Base-by-base conservation (phyloP, 2,329 filamentous ascomycete genomes). In the Lecanicillium sp. region DNA sequence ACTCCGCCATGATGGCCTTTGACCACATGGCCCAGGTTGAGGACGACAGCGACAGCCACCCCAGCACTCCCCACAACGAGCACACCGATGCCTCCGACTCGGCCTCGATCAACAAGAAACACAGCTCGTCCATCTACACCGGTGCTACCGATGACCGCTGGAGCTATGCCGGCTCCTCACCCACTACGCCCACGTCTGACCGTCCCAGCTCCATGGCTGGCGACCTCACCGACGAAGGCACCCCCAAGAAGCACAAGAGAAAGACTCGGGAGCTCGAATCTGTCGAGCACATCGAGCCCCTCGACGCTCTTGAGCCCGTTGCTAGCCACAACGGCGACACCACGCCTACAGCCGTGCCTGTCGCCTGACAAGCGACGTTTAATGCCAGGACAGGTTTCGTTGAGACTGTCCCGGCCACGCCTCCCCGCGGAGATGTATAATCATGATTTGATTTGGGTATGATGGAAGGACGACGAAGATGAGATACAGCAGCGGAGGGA, bases 131-230 rank as follows among this genome's bases (percentile, higher is more conserved):
- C 5, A 58, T 67, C 26, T 68, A 62, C 45, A 68, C 65, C 11
- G 63, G 66, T n/a, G 58, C 55, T 6, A 67, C 60, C 2, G 66
- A 67, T 23, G 63, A 67, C 30, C 59, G 60, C 36, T 68, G 61
- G 59, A 69, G 66, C 52, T 56, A 63, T 17, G 64, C 67, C 30
- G 60, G 63, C 21, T 66, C 66, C 9, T 65, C 62, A 8, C 53
- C 67, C 14, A 67, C 65, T 24, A 69, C 66, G 2, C 65, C 66
- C 2, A 68, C 64, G 2, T 68, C 66, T 19, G 66, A 68, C 32
- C 62, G 62, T 24, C 60, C 60, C 9, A 61, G 55, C 30, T 67
- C 66, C 3, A 54, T 62, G 10, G 52, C 58, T 14, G 64, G 64
- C 29, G 62, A 65, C 15, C 52, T 55, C 17, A 54, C 53, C 20